Percentiles rank a stretch among this genome's conserved stretches.
Conservation (phyloP, 2,329 filamentous ascomycete species). For the Pseudogymnoascus sp. region DNA sequence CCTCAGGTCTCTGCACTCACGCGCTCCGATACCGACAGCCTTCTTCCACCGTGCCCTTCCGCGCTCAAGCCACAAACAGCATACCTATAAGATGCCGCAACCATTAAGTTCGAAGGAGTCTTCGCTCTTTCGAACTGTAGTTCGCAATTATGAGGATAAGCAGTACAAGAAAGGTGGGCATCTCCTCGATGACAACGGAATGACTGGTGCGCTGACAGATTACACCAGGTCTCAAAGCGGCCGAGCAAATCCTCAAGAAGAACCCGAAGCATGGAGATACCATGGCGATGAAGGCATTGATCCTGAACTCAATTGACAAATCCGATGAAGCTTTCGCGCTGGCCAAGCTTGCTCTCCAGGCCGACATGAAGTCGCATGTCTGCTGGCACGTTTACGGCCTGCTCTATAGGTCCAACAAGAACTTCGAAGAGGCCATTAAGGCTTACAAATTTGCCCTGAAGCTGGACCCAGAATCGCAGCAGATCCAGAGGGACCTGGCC, state of each 20-base stretch:
- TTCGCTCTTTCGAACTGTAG: slow-evolving; percentile 86
- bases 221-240: slow-evolving; percentile 69
- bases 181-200: slow-evolving; percentile 10
- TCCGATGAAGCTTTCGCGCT: slow-evolving; percentile 89
- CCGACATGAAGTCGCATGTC: slow-evolving; percentile 98
- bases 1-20: slow-evolving; percentile 9
- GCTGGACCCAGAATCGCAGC: slow-evolving; percentile 86
- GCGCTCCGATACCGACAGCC: slow-evolving; percentile 9
- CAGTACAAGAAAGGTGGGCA: slow-evolving; percentile 78
- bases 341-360: slow-evolving; percentile 83
- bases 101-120: slow-evolving; percentile 78
- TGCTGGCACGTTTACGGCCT: slow-evolving; percentile 99
- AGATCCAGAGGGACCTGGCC: slow-evolving; percentile 90
- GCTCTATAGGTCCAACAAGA: slow-evolving; percentile 87
- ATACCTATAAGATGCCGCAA: slow-evolving; percentile 50
- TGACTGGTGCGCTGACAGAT: slow-evolving; percentile 11
- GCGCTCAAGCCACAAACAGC: background rate
- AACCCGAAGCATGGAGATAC: slow-evolving; percentile 95
- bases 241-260: slow-evolving; percentile 93
- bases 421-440: slow-evolving; percentile 98
- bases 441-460: slow-evolving; percentile 93
- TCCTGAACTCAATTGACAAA: slow-evolving; percentile 87
- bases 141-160: slow-evolving; percentile 95
- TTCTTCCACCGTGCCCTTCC: slow-evolving; percentile 5
- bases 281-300: slow-evolving; percentile 96